These are phyloP conservation scores for Umbelopsis isabellina DNA, from an alignment of 192 early-diverging fungal species.

Conservation along the genomic window DNA sequence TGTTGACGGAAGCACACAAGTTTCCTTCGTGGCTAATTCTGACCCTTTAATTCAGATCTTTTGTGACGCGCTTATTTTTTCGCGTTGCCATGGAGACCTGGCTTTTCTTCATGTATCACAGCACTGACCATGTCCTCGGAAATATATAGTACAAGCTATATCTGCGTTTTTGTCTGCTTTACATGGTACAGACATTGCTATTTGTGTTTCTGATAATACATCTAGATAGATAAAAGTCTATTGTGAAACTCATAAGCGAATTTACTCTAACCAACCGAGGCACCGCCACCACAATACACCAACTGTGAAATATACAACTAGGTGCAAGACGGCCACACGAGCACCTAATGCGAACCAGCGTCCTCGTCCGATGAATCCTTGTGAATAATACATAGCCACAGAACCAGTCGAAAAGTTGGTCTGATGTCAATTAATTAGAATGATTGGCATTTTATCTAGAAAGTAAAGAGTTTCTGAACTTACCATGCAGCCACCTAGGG, in stretches of 20 bases:
- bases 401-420: slow-evolving; percentile 54
- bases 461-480: neutral
- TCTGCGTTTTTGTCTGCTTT: too few species aligned
- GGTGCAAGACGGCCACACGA: slow-evolving; percentile 49
- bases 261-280: slow-evolving; percentile 59
- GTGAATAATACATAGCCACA: slow-evolving; percentile 62
- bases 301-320: slow-evolving; percentile 60
- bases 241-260: too few species aligned
- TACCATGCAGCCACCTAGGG: slow-evolving; percentile 63
- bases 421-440: slow-evolving; percentile 15
- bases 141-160: too few species aligned
- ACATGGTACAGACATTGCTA: too few species aligned
- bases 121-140: too few species aligned
- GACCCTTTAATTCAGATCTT: too few species aligned
- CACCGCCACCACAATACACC: slow-evolving; percentile 75
- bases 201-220: too few species aligned
- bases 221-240: too few species aligned
- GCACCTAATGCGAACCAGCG: slow-evolving; percentile 68
- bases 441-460: neutral
- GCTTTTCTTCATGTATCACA: too few species aligned
- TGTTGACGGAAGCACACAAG: neutral
- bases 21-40: too few species aligned
- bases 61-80: too few species aligned
- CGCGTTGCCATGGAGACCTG: too few species aligned
- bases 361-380: slow-evolving; percentile 59